phyloP scores from a whole-genome alignment of 2,329 filamentous ascomycete genomes.

The Dactylellina leptospora region DNA sequence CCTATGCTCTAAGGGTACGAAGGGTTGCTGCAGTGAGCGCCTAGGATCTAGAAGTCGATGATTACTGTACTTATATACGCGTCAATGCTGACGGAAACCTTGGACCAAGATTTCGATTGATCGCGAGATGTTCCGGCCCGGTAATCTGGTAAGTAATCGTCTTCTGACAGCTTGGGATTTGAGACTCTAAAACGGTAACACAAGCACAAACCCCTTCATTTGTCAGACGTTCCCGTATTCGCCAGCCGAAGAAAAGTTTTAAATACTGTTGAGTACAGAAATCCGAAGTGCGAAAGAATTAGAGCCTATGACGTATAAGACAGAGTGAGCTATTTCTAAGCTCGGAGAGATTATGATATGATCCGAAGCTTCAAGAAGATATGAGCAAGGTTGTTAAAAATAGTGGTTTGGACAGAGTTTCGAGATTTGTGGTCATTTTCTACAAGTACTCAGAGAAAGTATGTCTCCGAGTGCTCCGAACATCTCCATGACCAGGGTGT shows the following conservation, averaged over 20 bases:
- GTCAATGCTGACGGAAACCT: background rate
- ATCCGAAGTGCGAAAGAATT: slow-evolving; percentile 15
- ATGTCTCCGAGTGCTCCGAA: slow-evolving; percentile 3
- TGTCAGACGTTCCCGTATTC: too few species aligned
- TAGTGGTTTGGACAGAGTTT: background rate
- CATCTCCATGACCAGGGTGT: slow-evolving; percentile 22
- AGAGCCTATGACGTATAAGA: slow-evolving; percentile 10
- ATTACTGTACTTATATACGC: background rate
- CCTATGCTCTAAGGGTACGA: too few species aligned
- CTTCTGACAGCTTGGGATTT: too few species aligned
- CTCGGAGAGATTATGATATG: background rate
- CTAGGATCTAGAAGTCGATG: too few species aligned
- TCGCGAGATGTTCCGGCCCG: background rate
- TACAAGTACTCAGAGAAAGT: background rate
- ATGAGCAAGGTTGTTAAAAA: slow-evolving; percentile 8
- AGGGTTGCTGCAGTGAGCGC: too few species aligned
- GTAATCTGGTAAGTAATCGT: too few species aligned
- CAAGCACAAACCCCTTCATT: too few species aligned
- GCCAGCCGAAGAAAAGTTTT: background rate
- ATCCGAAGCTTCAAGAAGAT: background rate
- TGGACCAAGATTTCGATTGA: too few species aligned
- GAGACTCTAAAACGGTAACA: too few species aligned
- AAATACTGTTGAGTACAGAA: background rate
- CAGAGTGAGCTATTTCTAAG: background rate
- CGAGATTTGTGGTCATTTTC: background rate